Base-by-base conservation (phyloP, 495 filamentous ascomycete species). In the Tuber magnatum region DNA sequence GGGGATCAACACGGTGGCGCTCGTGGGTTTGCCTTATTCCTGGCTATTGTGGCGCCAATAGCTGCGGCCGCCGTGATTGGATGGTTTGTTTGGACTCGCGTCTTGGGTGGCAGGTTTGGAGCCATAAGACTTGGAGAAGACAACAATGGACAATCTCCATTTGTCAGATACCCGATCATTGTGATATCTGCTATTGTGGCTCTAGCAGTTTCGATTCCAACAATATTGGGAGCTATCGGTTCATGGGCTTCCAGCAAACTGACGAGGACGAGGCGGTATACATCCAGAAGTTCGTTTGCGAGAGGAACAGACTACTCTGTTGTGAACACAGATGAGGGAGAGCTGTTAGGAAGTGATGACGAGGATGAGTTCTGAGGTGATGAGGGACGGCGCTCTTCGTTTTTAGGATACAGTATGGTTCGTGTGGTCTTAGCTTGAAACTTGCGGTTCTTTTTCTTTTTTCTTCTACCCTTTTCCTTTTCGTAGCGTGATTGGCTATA, bases 271-370 rank as follows among this genome's bases (percentile, higher is more conserved):
- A 85, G 89, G 71, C 89, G 90, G 74, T 98, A 93, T 83, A 93
- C 92, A 43, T 94, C 90, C 40, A 86, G 96, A 80, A 91, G 90
- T 74, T 92, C 91, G 39, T 98, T 98, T 84, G 91, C 92, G 38
- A 90, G 93, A 72, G 91, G 92, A 71, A 90, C 92, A 10, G 93
- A 97, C 82, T 99, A 97, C 83, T 88, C 89, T 22, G 87, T 91
- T 83, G 92, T 97, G 68, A 93, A 94, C 82, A 90, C 93, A 75
- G 95, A 99, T 83, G 95, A 97, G 84, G 94, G 94, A 74, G 93
- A 97, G 84, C 84, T 97, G 81, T 85, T 98, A 39, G 94, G 94
- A 1, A 92, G 93, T 75, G 95, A 97, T 71, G 96, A 95, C 75
- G 95, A 97, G 70, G 95, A 97, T 81, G 94, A 97, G 76, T 88